These are phyloP conservation scores for Claviceps sorghi DNA, from an alignment of 2,329 filamentous ascomycete genomes.

Conservation along the genomic window DNA sequence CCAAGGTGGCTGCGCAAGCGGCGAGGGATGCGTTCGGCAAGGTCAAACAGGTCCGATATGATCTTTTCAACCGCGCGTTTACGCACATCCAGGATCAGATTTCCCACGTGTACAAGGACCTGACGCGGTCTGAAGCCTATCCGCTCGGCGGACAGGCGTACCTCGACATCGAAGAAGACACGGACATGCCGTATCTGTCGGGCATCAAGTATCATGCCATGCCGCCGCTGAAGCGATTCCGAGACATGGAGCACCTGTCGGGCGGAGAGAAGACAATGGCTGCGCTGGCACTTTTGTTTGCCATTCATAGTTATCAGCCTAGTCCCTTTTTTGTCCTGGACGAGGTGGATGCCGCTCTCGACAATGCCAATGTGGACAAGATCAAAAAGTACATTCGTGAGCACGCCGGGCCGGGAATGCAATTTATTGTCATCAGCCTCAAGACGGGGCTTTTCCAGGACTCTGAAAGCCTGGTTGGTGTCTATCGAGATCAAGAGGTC, in stretches of 20 bases:
- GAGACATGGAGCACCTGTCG: slow-evolving; percentile 96
- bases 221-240: slow-evolving; percentile 94
- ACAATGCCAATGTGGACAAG: slow-evolving; percentile 91
- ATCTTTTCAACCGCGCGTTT: slow-evolving; percentile 92
- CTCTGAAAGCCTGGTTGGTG: slow-evolving; percentile 86
- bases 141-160: slow-evolving; percentile 82
- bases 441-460: slow-evolving; percentile 94
- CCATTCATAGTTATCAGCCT: slow-evolving; percentile 91
- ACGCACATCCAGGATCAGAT: slow-evolving; percentile 92
- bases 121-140: slow-evolving; percentile 81
- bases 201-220: slow-evolving; percentile 98
- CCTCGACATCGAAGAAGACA: slow-evolving; percentile 83
- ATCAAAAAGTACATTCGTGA: slow-evolving; percentile 94
- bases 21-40: slow-evolving; percentile 74
- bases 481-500: slow-evolving; percentile 86
- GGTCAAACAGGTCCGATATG: slow-evolving; percentile 68
- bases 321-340: slow-evolving; percentile 96
- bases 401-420: slow-evolving; percentile 91
- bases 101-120: slow-evolving; percentile 81
- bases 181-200: slow-evolving; percentile 87
- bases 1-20: slow-evolving; percentile 56
- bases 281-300: slow-evolving; percentile 87
- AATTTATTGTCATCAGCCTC: slow-evolving; percentile 95
- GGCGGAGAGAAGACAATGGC: slow-evolving; percentile 99
- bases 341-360: slow-evolving; percentile 94